Base-by-base conservation (phyloP, 495 filamentous ascomycete genomes). In the Echria macrotheca region DNA sequence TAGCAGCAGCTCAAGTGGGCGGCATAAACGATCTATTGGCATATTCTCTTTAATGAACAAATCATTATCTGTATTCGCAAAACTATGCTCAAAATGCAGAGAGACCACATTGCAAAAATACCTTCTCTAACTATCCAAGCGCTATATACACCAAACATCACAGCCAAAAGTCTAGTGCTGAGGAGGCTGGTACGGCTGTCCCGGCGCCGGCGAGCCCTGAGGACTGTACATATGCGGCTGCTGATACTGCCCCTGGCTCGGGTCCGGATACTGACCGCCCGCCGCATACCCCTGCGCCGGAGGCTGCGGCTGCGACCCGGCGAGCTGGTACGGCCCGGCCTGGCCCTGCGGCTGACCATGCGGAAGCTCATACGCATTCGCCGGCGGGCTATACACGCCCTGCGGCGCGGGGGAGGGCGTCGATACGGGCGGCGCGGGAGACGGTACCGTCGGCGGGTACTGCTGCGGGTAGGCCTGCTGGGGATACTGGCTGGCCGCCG, bases 101-200 rank as follows among this genome's bases (percentile, higher is more conserved):
- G n/a, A n/a, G n/a, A n/a, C n/a, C n/a, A n/a, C n/a, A n/a, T n/a
- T n/a, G n/a, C n/a, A n/a, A n/a, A n/a, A n/a, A n/a, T n/a, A n/a
- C n/a, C n/a, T n/a, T n/a, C n/a, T n/a, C n/a, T n/a, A n/a, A n/a
- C n/a, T n/a, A n/a, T n/a, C n/a, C n/a, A n/a, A n/a, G n/a, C n/a
- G n/a, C n/a, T n/a, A n/a, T n/a, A n/a, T n/a, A n/a, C n/a, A n/a
- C n/a, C n/a, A n/a, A n/a, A n/a, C n/a, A n/a, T n/a, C n/a, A n/a
- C n/a, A n/a, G n/a, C n/a, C n/a, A n/a, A n/a, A n/a, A n/a, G n/a
- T n/a, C n/a, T n/a, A n/a, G n/a, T 50, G 47, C 6, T 33, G 15
- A 32, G 53, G 57, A 12, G 53, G 57, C 14, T 59, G 45, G 15
- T 59, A 56, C 32, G 47, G 50, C 47, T 59, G 38, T n/a, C 49